These are phyloP conservation scores for Favolaschia claudopus DNA, from an alignment of 768 basidiomycete species.

Conservation along the genomic window DNA sequence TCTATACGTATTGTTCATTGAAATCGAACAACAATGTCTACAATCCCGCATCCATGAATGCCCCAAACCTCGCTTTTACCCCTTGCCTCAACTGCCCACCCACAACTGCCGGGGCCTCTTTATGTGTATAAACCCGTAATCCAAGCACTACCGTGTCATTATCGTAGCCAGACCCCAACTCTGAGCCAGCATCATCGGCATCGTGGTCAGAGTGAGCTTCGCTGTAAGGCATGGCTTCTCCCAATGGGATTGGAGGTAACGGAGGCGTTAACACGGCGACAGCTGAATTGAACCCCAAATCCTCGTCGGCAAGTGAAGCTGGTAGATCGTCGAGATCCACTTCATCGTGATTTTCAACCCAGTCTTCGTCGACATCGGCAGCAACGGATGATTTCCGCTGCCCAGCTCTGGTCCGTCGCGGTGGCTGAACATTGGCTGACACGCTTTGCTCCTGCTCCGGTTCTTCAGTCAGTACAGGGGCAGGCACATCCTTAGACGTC, in stretches of 20 bases:
- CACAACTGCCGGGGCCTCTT: constrained; percentile 37
- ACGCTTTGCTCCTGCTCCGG: too few species aligned
- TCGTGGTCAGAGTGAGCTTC: constrained; percentile 9
- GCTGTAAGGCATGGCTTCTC: background rate
- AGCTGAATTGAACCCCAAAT: constrained; percentile 10
- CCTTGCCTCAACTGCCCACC: constrained; percentile 42
- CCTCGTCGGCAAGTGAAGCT: constrained; percentile 21
- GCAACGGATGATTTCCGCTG: too few species aligned
- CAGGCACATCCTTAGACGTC: too few species aligned
- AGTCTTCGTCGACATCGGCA: background rate
- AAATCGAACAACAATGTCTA: too few species aligned
- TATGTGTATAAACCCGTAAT: constrained; percentile 49
- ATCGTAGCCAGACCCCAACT: constrained; percentile 3
- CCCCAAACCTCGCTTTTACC: constrained; percentile 21
- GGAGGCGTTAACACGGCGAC: background rate
- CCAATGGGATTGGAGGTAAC: background rate
- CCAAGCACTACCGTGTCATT: constrained; percentile 41
- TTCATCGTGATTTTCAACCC: background rate
- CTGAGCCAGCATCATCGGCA: background rate
- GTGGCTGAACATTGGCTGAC: too few species aligned
- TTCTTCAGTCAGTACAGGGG: too few species aligned
- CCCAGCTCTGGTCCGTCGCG: too few species aligned
- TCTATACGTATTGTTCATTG: too few species aligned
- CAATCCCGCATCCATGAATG: constrained; percentile 3
- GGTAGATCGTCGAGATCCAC: constrained; percentile 19